phyloP scores from a whole-genome alignment of 495 filamentous ascomycete genomes.

The Lepraria neglecta region DNA sequence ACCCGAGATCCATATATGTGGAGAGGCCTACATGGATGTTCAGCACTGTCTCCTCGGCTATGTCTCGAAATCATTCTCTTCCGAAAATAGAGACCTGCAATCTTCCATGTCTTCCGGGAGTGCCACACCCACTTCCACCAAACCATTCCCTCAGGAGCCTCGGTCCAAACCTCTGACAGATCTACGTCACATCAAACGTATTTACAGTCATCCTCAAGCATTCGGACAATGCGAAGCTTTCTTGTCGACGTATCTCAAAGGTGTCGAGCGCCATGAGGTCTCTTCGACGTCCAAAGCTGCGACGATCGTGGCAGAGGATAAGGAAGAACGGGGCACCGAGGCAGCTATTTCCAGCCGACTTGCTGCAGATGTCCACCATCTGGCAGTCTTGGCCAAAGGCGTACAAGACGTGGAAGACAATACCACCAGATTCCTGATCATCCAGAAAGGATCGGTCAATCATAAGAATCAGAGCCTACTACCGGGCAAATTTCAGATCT shows the following conservation, averaged over 20 bases:
- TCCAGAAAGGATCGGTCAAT: constrained; percentile 43
- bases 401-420: constrained; percentile 85
- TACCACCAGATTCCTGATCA: constrained; percentile 78
- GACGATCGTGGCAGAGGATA: constrained; percentile 61
- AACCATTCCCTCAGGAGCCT: constrained; percentile 28
- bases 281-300: constrained; percentile 80
- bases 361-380: constrained; percentile 59
- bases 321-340: constrained; percentile 40
- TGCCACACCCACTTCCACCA: constrained; percentile 25
- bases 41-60: constrained; percentile 74
- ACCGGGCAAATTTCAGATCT: not conserved
- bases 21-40: constrained; percentile 76
- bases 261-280: constrained; percentile 72
- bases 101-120: constrained; percentile 36
- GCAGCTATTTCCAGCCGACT: constrained; percentile 73
- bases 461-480: constrained; percentile 12
- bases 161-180: constrained; percentile 32
- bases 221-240: constrained; percentile 89
- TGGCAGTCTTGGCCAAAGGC: constrained; percentile 61
- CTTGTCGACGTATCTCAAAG: constrained; percentile 56
- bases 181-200: constrained; percentile 46
- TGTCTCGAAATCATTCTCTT: constrained; percentile 32
- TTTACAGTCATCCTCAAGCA: constrained; percentile 92
- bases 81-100: constrained; percentile 20
- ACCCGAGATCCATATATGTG: constrained; percentile 63